Percentiles rank a stretch among this genome's conserved stretches.
Conservation (phyloP, 164 flowering plant genomes). For the Vitis rotundifolia region DNA sequence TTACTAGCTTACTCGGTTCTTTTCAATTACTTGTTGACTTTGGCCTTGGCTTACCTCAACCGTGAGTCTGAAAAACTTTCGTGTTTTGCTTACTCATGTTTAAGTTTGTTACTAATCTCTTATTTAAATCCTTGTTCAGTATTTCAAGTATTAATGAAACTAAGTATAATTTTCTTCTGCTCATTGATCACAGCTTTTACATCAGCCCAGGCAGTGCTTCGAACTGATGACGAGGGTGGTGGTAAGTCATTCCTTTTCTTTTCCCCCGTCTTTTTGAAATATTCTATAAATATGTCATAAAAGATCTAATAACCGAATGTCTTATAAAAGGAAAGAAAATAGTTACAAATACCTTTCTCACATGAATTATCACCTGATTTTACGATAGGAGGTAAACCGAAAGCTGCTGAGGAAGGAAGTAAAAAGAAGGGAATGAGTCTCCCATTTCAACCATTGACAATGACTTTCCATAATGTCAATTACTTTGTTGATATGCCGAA, state of each 20-base stretch:
- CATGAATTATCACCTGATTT: background rate
- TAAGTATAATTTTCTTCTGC: background rate
- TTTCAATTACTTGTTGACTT: conserved; percentile 61
- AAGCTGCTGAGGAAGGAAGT: conserved; percentile 15
- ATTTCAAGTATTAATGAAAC: background rate
- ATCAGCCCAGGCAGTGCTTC: conserved; percentile 44
- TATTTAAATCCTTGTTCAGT: background rate
- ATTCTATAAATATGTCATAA: background rate
- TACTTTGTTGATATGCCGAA: conserved; percentile 92
- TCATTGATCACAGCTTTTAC: conserved; percentile 45
- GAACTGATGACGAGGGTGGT: conserved; percentile 28
- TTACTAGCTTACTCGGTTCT: conserved; percentile 50
- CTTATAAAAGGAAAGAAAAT: no score
- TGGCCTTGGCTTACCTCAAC: conserved; percentile 65
- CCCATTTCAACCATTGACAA: conserved; percentile 77
- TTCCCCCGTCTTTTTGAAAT: background rate
- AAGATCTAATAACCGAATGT: background rate
- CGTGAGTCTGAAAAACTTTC: conserved; percentile 51
- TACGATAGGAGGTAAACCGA: conserved; percentile 26
- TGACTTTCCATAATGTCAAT: conserved; percentile 84
- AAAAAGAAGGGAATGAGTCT: conserved; percentile 82
- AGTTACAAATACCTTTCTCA: background rate
- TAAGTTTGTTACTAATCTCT: background rate
- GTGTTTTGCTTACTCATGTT: background rate
- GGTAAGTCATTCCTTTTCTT: conserved; percentile 18